Conservation (phyloP, 2,329 filamentous ascomycete genomes). For the Alternaria burnsii region DNA sequence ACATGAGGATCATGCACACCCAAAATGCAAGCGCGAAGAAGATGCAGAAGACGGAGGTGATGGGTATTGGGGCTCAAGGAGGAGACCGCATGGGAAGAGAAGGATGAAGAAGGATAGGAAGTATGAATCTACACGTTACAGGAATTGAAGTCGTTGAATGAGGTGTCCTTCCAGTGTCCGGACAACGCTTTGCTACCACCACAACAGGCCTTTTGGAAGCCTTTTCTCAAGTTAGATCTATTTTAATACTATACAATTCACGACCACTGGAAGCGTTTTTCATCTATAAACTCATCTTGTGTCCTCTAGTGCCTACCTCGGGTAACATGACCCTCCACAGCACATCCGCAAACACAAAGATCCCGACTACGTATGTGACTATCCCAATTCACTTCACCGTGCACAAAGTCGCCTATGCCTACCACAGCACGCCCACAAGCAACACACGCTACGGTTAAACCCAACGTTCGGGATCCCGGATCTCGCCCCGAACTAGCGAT, state of each 20-base stretch:
- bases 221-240: neutral
- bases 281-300: neutral
- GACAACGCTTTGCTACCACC: neutral
- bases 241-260: neutral
- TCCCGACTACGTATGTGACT: neutral
- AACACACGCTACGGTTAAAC: slow-evolving; percentile 1
- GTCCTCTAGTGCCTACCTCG: neutral
- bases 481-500: slow-evolving; percentile 5
- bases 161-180: neutral
- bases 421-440: neutral
- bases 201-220: neutral
- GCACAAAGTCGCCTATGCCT: neutral
- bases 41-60: slow-evolving; percentile 6
- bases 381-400: neutral
- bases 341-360: neutral
- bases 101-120: neutral
- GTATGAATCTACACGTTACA: neutral
- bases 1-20: slow-evolving; percentile 62
- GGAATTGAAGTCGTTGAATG: neutral
- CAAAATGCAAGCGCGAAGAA: slow-evolving; percentile 50
- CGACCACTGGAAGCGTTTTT: neutral
- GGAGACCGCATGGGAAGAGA: neutral
- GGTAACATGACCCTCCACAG: neutral
- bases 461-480: slow-evolving; percentile 12
- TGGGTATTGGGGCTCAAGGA: slow-evolving; percentile 37